Base-by-base conservation (phyloP, 176 grass and related monocot genomes). In the Raddia guianensis region DNA sequence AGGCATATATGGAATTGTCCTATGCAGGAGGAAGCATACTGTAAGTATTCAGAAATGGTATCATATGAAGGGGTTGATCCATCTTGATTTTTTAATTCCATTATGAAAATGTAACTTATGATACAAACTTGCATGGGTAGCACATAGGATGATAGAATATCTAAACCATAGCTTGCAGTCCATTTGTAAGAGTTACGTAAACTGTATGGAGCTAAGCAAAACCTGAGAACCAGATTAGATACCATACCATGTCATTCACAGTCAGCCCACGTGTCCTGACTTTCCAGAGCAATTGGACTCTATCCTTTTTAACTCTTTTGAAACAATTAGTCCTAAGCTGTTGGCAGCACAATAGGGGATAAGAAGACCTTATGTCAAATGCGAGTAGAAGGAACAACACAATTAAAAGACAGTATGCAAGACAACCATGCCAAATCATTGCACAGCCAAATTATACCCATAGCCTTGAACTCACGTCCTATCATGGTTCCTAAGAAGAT, bases 261-360 rank as follows among this genome's bases (percentile, higher is more conserved):
- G 92, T 70, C 53, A 86, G 53, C 12, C 42, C 67, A 52, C 80
- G 80, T 47, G 61, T 77, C 84, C 92, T 98, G 72, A 82, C 80
- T 69, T 87, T 98, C 92, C 90, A 89, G 40, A 98, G 92, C 81
- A 95, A 89, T 49, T 86, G 80, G 3, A 57, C 82, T 82, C 92
- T 86, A 66, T 98, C 92, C 64, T 82, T 75, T 82, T 83, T 76
- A 60, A 95, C 79, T 78, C 92, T 91, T 73, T 35, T 77, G 77
- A 98, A 51, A 79, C 95, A 98, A 70, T 90, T 95, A 12, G 73
- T 80, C 73, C 88, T 88, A 59, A 98, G 92, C 95, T 98, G 86
- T 72, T 21, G 40, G 63, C 20, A 49, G 49, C 12, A 82, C 8
- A 83, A 77, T 12, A 84, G 9, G 46, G 35, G 56, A 40, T 75